Evolutionary conservation across 495 filamentous ascomycete genomes (phyloP).

Genomic region (Schizothecium vesticola): DNA sequence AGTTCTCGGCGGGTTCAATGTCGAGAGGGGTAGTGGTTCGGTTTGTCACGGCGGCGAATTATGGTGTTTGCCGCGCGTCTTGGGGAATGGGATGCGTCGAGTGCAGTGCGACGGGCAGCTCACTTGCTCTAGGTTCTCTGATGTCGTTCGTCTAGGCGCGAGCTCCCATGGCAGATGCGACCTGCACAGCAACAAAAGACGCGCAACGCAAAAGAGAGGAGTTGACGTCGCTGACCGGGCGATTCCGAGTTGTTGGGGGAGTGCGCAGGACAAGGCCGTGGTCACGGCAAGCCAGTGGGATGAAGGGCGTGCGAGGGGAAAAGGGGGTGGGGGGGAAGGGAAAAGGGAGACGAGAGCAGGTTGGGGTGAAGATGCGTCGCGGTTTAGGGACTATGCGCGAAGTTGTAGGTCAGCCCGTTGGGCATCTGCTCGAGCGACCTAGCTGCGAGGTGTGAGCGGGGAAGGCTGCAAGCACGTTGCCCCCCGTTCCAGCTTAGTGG

Average conservation of each 20-base stretch:
- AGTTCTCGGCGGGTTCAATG: not conserved
- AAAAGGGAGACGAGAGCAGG: not conserved
- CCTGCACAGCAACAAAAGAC: constrained; percentile 12
- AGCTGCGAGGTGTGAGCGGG: constrained; percentile 20
- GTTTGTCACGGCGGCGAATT: not conserved
- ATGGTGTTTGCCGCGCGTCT: constrained; percentile 3
- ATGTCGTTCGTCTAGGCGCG: constrained; percentile 20
- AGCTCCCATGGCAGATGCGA: constrained; percentile 30
- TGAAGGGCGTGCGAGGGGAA: constrained; percentile 13
- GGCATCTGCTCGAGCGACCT: not conserved
- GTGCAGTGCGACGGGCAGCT: constrained; percentile 21
- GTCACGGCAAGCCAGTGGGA: constrained; percentile 16
- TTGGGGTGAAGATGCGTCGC: constrained; percentile 18
- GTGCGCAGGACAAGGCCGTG: constrained; percentile 7
- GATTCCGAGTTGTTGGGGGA: not conserved
- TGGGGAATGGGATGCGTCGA: not conserved
- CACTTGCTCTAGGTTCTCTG: constrained; percentile 8
- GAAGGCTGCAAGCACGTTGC: constrained; percentile 20
- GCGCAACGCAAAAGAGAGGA: constrained; percentile 3
- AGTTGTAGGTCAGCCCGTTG: constrained; percentile 19
- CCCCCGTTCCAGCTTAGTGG: constrained; percentile 17
- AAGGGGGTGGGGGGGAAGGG: constrained; percentile 18
- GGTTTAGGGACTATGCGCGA: constrained; percentile 20
- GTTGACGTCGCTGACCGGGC: constrained; percentile 14
- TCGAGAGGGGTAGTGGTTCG: not conserved